Evolutionary conservation across 805 yeast genomes (phyloP).

Genomic region (Grigorovia jiainica): DNA sequence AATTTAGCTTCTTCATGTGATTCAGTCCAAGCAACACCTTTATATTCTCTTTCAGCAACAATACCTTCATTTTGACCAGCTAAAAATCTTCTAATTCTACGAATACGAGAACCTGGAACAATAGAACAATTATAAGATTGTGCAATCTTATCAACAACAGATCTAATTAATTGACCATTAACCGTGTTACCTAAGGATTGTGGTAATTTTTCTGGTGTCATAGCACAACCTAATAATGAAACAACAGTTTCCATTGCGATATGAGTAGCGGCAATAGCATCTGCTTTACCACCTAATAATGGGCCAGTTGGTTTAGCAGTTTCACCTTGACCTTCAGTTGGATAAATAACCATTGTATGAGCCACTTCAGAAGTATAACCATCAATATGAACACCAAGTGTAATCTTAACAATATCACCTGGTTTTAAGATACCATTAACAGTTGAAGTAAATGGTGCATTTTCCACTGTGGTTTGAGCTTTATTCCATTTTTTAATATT

Average conservation of each 20-base stretch:
- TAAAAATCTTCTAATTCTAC: conserved; percentile 85
- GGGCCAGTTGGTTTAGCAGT: conserved; percentile 60
- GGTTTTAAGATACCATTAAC: conserved; percentile 31
- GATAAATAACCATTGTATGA: conserved; percentile 80
- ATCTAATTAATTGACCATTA: conserved; percentile 62
- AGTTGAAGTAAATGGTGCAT: conserved; percentile 15
- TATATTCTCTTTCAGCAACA: conserved; percentile 84
- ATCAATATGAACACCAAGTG: conserved; percentile 87
- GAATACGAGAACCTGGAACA: conserved; percentile 86
- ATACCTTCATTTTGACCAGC: conserved; percentile 94
- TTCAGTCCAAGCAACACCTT: conserved; percentile 86
- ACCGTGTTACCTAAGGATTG: conserved; percentile 39
- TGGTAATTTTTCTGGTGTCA: conserved; percentile 70
- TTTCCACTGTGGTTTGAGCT: conserved; percentile 8
- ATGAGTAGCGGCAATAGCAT: conserved; percentile 81
- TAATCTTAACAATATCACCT: conserved; percentile 81
- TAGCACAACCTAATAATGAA: conserved; percentile 59
- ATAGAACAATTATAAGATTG: conserved; percentile 70
- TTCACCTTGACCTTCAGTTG: conserved; percentile 41
- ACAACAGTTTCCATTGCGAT: conserved; percentile 84
- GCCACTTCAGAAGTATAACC: conserved; percentile 85
- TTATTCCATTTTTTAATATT: conserved; percentile 28
- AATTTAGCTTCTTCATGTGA: conserved; percentile 62
- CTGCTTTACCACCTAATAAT: conserved; percentile 74
- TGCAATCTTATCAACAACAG: conserved; percentile 81